These are phyloP conservation scores for Neonectria neomacrospora DNA, from an alignment of 2,329 filamentous ascomycete genomes.

Conservation along the genomic window DNA sequence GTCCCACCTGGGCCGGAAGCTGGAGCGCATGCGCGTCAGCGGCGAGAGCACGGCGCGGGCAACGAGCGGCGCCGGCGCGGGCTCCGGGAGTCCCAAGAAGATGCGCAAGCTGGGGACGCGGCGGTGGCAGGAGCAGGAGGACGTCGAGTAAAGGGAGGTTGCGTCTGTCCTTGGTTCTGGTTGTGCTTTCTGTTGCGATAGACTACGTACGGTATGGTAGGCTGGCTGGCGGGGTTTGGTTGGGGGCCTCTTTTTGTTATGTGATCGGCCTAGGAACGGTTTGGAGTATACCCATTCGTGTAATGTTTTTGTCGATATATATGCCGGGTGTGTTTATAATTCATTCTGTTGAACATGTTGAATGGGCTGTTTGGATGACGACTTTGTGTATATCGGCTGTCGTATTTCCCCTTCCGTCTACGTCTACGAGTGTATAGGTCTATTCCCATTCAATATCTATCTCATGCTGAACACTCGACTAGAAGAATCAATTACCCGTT, in stretches of 20 bases:
- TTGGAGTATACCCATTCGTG: constrained; percentile 43
- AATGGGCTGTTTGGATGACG: neutral
- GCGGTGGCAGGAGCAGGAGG: constrained; percentile 62
- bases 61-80: constrained; percentile 40
- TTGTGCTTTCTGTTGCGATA: constrained; percentile 25
- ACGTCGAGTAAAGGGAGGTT: constrained; percentile 38
- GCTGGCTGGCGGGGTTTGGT: constrained; percentile 22
- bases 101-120: constrained; percentile 60
- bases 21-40: constrained; percentile 63
- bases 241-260: constrained; percentile 15
- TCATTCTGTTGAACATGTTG: constrained; percentile 11
- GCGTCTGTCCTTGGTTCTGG: constrained; percentile 8
- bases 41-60: constrained; percentile 45
- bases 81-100: constrained; percentile 64
- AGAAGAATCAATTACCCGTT: neutral
- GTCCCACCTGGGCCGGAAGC: constrained; percentile 55
- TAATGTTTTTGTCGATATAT: constrained; percentile 37
- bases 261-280: constrained; percentile 15
- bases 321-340: constrained; percentile 23
- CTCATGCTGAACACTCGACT: neutral
- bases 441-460: too few relatives aligned
- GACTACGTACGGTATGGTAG: constrained; percentile 27
- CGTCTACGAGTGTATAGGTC: neutral
- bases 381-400: neutral
- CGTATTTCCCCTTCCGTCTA: neutral